Conservation (phyloP, 371 early-diverging fungal species). For the Zopfochytrium polystomum region DNA sequence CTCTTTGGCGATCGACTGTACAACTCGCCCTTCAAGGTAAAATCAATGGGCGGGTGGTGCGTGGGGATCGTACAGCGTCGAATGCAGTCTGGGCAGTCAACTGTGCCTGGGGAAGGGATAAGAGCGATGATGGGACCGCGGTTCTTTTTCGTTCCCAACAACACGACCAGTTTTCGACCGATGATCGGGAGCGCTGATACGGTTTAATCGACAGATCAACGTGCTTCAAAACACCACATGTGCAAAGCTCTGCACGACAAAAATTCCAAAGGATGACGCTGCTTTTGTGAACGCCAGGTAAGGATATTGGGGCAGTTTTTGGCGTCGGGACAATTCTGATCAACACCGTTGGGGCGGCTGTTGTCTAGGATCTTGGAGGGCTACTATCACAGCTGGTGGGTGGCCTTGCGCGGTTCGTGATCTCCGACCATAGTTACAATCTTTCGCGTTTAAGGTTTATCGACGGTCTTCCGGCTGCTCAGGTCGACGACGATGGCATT, state of each 20-base stretch:
- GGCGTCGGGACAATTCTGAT: too few relatives aligned
- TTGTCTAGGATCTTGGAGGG: too few relatives aligned
- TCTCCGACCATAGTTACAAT: background rate
- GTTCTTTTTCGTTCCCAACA: background rate
- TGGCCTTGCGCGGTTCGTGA: background rate
- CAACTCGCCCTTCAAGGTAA: conserved; percentile 76
- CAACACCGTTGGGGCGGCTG: too few relatives aligned
- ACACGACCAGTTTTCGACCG: background rate
- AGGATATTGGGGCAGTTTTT: too few relatives aligned
- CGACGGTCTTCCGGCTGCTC: conserved; percentile 91
- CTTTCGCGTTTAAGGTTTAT: conserved; percentile 70
- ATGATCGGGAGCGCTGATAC: too few relatives aligned
- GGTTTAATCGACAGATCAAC: conserved; percentile 43
- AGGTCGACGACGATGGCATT: conserved; percentile 56
- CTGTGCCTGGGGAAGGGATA: background rate
- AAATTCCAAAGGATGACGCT: conserved; percentile 68
- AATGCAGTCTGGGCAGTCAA: background rate
- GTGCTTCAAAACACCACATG: conserved; percentile 61
- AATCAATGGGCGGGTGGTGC: background rate
- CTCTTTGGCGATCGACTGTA: conserved; percentile 96
- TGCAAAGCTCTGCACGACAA: conserved; percentile 61
- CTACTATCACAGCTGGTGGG: background rate
- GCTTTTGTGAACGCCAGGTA: conserved; percentile 72
- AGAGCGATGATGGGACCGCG: too few relatives aligned
- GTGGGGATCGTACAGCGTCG: background rate